Percentiles rank a stretch among this genome's conserved stretches.
These are phyloP conservation scores for Arthrinium puccinioides DNA, from an alignment of 2,329 filamentous ascomycete species.

Conservation along the genomic window DNA sequence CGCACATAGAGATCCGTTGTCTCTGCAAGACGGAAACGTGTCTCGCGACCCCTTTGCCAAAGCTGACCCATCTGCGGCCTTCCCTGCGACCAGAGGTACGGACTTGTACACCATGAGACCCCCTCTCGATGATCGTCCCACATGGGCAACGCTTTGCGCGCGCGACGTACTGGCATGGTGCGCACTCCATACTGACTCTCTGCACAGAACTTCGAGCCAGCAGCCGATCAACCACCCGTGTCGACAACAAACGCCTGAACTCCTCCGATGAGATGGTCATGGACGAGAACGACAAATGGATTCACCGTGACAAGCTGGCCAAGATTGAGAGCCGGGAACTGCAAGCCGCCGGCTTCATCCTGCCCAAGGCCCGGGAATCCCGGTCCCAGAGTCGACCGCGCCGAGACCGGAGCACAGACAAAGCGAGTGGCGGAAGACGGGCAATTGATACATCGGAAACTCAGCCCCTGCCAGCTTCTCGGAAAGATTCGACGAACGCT, in stretches of 20 bases:
- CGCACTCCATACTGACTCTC: constrained; percentile 9
- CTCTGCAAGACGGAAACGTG: constrained; percentile 13
- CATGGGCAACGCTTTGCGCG: neutral
- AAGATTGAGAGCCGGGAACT: constrained; percentile 76
- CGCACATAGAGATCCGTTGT: constrained; percentile 8
- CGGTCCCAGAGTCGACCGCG: constrained; percentile 44
- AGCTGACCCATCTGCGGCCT: constrained; percentile 12
- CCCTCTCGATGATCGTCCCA: no score
- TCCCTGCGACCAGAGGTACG: constrained; percentile 17
- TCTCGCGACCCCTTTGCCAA: constrained; percentile 12
- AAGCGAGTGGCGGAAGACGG: constrained; percentile 23
- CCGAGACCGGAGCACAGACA: constrained; percentile 34
- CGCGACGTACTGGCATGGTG: neutral
- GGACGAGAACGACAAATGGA: constrained; percentile 68
- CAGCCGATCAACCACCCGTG: constrained; percentile 10
- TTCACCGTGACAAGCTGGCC: constrained; percentile 77
- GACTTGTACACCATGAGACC: no score
- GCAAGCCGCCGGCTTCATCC: constrained; percentile 65
- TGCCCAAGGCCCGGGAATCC: constrained; percentile 47
- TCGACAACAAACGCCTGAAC: constrained; percentile 19
- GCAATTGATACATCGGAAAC: constrained; percentile 24
- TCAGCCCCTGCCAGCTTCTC: constrained; percentile 23
- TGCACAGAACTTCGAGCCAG: constrained; percentile 13
- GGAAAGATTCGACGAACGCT: constrained; percentile 38
- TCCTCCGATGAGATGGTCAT: constrained; percentile 17